Evolutionary conservation across 768 basidiomycete species (phyloP), one percentile per base, ranked within the genome.

Genomic region (Coprinopsis strossmayeri): DNA sequence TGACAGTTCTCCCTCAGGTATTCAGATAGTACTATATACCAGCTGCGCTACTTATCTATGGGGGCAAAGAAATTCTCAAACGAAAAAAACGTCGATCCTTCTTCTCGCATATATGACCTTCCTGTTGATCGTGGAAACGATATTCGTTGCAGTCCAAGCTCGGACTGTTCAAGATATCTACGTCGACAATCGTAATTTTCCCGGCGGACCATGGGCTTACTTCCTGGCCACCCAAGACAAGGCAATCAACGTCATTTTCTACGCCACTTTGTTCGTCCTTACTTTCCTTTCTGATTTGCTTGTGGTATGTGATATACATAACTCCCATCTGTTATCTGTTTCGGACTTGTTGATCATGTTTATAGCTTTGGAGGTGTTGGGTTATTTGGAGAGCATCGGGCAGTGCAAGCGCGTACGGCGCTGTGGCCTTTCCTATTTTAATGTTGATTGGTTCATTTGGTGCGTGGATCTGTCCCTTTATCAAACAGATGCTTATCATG

Each of bases 341-440:
- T 45, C 40, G n/a, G 21, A 34, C 11, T 42, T 25, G 18, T 23
- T 42, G 24, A 21, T 23, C 5, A 17, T 42, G 5, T 24, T 40
- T 15, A 10, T 51, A 71, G 73, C 57, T 75, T 25, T 75, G 72
- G 72, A 61, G 73, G 17, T 75, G 74, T 53, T 71, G 68, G 64
- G 66, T 74, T 12, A 71, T 75, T 20, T 76, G 73, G 69, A 59
- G 61, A 30, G 64, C 64, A n/a, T n/a, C n/a, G n/a, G n/a, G n/a
- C 2, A 66, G 64, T 10, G 70, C 69, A 15, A 56, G 49, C 13
- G 66, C 69, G 4, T 64, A 65, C 51, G 41, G 62, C 2, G 68
- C 66, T 2, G 59, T 64, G 3, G 47, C 59, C 1, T 60, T 76
- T 39, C 74, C 76, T 9, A 51, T 58, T 0, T 17, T 72, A 4